Conservation (phyloP, 2,329 filamentous ascomycete species). For the Diplodia scrobiculata region DNA sequence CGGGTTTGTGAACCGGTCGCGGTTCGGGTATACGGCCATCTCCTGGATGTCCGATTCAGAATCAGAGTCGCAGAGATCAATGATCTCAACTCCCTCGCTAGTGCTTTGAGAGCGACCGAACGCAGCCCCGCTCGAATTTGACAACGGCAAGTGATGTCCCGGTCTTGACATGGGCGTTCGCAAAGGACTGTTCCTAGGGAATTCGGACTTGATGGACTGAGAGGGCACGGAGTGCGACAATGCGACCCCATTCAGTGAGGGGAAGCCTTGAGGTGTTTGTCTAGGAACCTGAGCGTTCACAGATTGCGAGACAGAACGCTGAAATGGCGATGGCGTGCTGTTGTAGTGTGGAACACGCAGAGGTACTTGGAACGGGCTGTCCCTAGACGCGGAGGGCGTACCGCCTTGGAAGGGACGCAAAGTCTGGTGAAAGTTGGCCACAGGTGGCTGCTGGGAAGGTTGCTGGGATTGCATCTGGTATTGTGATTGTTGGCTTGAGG, state of each 20-base stretch:
- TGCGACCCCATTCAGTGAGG: background rate
- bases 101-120: background rate
- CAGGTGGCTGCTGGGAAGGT: background rate
- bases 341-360: background rate
- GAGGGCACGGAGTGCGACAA: background rate
- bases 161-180: background rate
- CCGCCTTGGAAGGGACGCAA: background rate
- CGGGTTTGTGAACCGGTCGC: background rate
- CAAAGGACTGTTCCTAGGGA: background rate
- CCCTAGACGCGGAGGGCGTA: background rate
- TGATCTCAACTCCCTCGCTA: constrained; percentile 2
- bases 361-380: constrained; percentile 2
- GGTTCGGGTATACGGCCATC: background rate
- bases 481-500: background rate
- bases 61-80: constrained; percentile 18
- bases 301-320: constrained; percentile 14
- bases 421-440: background rate
- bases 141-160: background rate
- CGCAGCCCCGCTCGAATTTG: background rate
- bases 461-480: background rate
- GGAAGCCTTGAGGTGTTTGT: background rate
- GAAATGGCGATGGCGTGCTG: background rate
- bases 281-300: background rate
- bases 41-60: constrained; percentile 11
- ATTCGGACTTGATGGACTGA: constrained; percentile 5